Evolutionary conservation across 2,329 filamentous ascomycete genomes (phyloP).

Genomic region (Verticillium dahliae): DNA sequence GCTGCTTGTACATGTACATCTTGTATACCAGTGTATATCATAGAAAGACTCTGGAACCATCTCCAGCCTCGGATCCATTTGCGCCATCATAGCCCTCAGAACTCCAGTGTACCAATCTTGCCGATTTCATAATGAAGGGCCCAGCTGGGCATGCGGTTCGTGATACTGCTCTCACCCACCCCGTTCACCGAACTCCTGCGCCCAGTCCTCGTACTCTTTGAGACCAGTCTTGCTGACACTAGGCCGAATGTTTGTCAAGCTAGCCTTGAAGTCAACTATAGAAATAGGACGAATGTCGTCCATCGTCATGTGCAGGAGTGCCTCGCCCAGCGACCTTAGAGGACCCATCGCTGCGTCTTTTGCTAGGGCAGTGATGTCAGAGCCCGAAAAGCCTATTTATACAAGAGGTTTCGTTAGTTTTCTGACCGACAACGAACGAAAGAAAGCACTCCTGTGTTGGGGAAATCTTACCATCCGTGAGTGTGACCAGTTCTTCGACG

Average conservation of each 20-base stretch:
- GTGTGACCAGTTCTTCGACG: conserved; percentile 63
- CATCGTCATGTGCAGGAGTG: conserved; percentile 82
- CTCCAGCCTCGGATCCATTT: background rate
- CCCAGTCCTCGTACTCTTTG: conserved; percentile 91
- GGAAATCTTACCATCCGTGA: conserved; percentile 66
- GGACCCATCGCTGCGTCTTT: conserved; percentile 99
- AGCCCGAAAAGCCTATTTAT: conserved; percentile 81
- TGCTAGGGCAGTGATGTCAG: conserved; percentile 90
- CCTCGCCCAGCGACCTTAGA: conserved; percentile 81
- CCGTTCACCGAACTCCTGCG: conserved; percentile 83
- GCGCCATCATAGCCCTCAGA: background rate
- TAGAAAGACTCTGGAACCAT: background rate
- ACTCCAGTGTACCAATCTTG: no score
- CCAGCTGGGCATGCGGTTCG: no score
- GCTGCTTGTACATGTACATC: background rate
- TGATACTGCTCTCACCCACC: conserved; percentile 52
- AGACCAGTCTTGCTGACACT: conserved; percentile 82
- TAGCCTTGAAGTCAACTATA: conserved; percentile 76
- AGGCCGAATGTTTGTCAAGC: conserved; percentile 77
- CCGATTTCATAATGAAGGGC: no score
- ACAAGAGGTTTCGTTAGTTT: background rate
- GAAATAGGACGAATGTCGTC: conserved; percentile 88
- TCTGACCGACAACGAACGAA: conserved; percentile 4
- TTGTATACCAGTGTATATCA: conserved; percentile 1
- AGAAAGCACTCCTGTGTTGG: background rate